These are phyloP conservation scores for Rhodotorula sp. DNA, from an alignment of 1,284 basidiomycete genomes.

Conservation along the genomic window DNA sequence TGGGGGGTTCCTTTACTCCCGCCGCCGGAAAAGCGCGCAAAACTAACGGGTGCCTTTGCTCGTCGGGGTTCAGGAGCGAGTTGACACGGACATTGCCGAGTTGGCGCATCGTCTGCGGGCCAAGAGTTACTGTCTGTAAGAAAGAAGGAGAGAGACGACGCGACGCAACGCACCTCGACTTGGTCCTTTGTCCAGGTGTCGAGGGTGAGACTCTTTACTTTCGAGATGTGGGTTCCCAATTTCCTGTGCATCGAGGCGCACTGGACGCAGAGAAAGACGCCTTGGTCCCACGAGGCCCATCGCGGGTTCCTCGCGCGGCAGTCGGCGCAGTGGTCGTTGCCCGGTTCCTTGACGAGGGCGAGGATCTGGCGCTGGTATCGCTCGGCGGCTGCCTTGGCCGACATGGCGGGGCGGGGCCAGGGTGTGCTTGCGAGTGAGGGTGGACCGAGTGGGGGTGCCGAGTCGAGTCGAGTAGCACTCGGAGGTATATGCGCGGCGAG, in stretches of 20 bases:
- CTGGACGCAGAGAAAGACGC: slow-evolving; percentile 38
- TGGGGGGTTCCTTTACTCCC: too few relatives aligned
- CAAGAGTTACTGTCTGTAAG: not conserved
- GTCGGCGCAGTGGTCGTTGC: slow-evolving; percentile 49
- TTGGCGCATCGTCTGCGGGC: slow-evolving; percentile 43
- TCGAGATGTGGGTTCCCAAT: slow-evolving; percentile 49
- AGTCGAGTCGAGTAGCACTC: too few relatives aligned
- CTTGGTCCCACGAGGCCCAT: slow-evolving; percentile 49
- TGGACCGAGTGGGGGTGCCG: not conserved
- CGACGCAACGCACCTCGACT: slow-evolving; percentile 41
- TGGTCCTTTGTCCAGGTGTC: slow-evolving; percentile 50
- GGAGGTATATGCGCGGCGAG: too few relatives aligned
- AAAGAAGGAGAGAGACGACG: not conserved
- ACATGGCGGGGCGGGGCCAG: not conserved
- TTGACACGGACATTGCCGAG: slow-evolving; percentile 48
- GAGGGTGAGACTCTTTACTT: slow-evolving; percentile 50
- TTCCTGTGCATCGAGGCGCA: slow-evolving; percentile 50
- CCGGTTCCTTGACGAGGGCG: slow-evolving; percentile 46
- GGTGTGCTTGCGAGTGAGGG: not conserved
- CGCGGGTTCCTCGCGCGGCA: slow-evolving; percentile 46
- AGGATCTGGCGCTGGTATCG: slow-evolving; percentile 44
- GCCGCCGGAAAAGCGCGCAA: too few relatives aligned
- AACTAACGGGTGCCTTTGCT: slow-evolving; percentile 45
- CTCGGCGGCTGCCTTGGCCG: slow-evolving; percentile 21
- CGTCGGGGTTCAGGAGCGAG: slow-evolving; percentile 46